phyloP scores from a whole-genome alignment of 495 filamentous ascomycete genomes.

The Hypoxylon trugodes region DNA sequence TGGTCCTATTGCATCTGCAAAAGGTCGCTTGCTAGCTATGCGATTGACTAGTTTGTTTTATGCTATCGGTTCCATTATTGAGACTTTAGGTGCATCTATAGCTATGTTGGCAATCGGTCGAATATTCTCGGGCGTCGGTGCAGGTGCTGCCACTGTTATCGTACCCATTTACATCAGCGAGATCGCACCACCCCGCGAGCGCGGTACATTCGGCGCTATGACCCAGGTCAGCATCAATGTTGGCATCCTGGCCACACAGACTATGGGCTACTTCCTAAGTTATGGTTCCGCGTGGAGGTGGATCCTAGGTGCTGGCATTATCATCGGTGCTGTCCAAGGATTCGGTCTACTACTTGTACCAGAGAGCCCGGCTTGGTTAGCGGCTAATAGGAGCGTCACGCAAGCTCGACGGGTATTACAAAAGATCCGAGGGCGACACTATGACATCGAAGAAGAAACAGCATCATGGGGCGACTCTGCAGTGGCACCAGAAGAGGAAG shows the following conservation, averaged over 20 bases:
- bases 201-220: conserved; percentile 87
- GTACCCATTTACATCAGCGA: conserved; percentile 96
- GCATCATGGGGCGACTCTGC: conserved; percentile 64
- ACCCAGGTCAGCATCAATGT: conserved; percentile 95
- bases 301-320: conserved; percentile 77
- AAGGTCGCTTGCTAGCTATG: conserved; percentile 78
- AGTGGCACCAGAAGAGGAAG: conserved; percentile 56
- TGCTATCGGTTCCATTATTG: conserved; percentile 75
- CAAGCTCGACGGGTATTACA: conserved; percentile 73
- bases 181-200: conserved; percentile 77
- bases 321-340: conserved; percentile 70
- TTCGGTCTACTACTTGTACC: conserved; percentile 74
- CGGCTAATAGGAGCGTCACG: conserved; percentile 67
- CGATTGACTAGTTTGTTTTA: conserved; percentile 78
- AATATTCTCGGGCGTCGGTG: conserved; percentile 81
- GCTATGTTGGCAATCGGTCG: conserved; percentile 73
- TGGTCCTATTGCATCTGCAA: conserved; percentile 73
- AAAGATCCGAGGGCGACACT: conserved; percentile 73
- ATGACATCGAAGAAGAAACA: conserved; percentile 78
- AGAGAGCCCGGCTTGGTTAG: conserved; percentile 88
- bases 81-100: conserved; percentile 75
- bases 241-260: conserved; percentile 87
- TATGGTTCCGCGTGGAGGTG: conserved; percentile 79
- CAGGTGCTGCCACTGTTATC: conserved; percentile 89
- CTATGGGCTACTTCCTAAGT: conserved; percentile 87